Evolutionary conservation across 768 basidiomycete species (phyloP).

Genomic region (Serpula lacrymans): DNA sequence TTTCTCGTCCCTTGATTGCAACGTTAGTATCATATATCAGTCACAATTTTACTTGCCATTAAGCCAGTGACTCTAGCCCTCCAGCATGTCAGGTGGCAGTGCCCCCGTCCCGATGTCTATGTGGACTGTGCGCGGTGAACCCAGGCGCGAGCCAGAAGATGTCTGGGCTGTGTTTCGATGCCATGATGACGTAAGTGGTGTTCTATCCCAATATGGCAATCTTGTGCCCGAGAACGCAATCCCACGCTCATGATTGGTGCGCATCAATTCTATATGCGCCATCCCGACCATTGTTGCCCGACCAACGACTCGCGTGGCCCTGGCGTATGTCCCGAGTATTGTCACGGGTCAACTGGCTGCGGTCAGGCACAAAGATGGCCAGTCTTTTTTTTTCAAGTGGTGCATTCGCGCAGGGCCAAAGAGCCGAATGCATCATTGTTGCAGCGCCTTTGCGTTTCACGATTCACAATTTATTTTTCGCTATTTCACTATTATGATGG

Average conservation of each 20-base stretch:
- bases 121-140: slow-evolving; percentile 44
- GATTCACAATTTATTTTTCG: neutral
- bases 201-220: slow-evolving; percentile 1
- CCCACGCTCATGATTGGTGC: slow-evolving; percentile 7
- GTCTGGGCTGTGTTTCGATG: slow-evolving; percentile 58
- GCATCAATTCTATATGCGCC: slow-evolving; percentile 5
- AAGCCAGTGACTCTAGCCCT: too few species aligned
- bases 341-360: neutral
- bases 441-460: neutral
- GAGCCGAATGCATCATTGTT: neutral
- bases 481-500: too few species aligned
- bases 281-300: too few species aligned
- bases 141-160: slow-evolving; percentile 25
- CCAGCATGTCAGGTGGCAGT: too few species aligned
- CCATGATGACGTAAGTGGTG: slow-evolving; percentile 56
- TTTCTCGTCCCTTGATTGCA: too few species aligned
- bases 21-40: too few species aligned
- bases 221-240: neutral
- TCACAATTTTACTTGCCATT: too few species aligned
- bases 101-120: slow-evolving; percentile 37
- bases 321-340: neutral
- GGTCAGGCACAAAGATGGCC: neutral
- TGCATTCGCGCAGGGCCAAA: neutral
- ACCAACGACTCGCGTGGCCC: neutral
- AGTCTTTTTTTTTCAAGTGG: neutral